phyloP scores from a whole-genome alignment of 768 basidiomycete genomes.

The Suillus bovinus region DNA sequence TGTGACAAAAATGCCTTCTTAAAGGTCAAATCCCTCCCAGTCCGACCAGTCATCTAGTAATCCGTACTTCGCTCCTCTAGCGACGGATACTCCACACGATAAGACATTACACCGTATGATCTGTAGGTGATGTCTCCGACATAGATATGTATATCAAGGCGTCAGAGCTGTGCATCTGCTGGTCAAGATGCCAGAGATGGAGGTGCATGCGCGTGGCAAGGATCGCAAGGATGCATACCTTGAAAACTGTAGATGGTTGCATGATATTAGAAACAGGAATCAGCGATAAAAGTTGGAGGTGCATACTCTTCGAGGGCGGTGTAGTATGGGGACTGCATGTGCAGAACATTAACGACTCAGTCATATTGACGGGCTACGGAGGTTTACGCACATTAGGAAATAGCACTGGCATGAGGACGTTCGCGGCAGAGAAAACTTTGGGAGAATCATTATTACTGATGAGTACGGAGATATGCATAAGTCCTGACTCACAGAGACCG shows the following conservation, averaged over 20 bases:
- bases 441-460: background rate
- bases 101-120: background rate
- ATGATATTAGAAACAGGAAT: background rate
- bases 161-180: background rate
- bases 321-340: background rate
- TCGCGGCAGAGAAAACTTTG: background rate
- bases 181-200: background rate
- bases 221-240: background rate
- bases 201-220: background rate
- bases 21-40: background rate
- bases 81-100: background rate
- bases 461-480: background rate
- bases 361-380: background rate
- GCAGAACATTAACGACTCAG: background rate
- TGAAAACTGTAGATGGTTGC: background rate
- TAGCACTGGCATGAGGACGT: background rate
- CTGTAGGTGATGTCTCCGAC: background rate
- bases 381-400: background rate
- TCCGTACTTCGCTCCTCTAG: background rate
- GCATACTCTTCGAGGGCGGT: background rate
- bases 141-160: background rate
- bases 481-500: background rate
- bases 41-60: background rate
- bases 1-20: background rate
- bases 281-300: background rate